Conservation (phyloP, 2,329 filamentous ascomycete genomes). For the Exophiala sideris region DNA sequence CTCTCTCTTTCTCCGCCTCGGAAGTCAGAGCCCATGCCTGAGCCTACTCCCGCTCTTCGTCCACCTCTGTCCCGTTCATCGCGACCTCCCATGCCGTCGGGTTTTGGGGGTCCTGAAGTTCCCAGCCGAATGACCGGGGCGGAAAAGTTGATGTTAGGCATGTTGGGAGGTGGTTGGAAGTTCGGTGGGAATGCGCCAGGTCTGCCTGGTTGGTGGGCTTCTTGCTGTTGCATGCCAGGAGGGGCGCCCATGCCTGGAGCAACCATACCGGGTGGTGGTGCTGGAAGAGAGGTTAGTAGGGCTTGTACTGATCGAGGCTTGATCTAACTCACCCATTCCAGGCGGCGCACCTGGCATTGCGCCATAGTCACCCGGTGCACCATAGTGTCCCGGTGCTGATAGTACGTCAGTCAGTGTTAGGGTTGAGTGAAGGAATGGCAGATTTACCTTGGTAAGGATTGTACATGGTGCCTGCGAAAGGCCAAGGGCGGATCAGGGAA, state of each 20-base stretch:
- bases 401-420: slow-evolving; percentile 1
- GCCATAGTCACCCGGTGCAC: slow-evolving; percentile 69
- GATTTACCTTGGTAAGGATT: slow-evolving; percentile 20
- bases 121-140: slow-evolving; percentile 93
- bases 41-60: slow-evolving; percentile 58
- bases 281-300: slow-evolving; percentile 41
- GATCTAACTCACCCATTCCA: slow-evolving; percentile 66
- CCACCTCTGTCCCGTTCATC: slow-evolving; percentile 49
- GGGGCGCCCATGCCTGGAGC: slow-evolving; percentile 72
- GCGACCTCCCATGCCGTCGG: slow-evolving; percentile 44
- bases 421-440: neutral
- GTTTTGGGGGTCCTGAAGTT: slow-evolving; percentile 65
- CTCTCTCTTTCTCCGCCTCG: slow-evolving; percentile 62
- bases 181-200: slow-evolving; percentile 74
- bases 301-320: neutral
- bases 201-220: slow-evolving; percentile 70
- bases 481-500: neutral
- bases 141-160: slow-evolving; percentile 98
- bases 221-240: slow-evolving; percentile 73
- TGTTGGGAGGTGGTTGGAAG: slow-evolving; percentile 85
- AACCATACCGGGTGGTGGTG: slow-evolving; percentile 75
- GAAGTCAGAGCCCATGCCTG: slow-evolving; percentile 43
- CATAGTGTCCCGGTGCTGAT: slow-evolving; percentile 56
- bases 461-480: slow-evolving; percentile 10
- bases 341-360: slow-evolving; percentile 72